These are phyloP conservation scores for Tuber brumale DNA, from an alignment of 495 filamentous ascomycete genomes.

Conservation along the genomic window DNA sequence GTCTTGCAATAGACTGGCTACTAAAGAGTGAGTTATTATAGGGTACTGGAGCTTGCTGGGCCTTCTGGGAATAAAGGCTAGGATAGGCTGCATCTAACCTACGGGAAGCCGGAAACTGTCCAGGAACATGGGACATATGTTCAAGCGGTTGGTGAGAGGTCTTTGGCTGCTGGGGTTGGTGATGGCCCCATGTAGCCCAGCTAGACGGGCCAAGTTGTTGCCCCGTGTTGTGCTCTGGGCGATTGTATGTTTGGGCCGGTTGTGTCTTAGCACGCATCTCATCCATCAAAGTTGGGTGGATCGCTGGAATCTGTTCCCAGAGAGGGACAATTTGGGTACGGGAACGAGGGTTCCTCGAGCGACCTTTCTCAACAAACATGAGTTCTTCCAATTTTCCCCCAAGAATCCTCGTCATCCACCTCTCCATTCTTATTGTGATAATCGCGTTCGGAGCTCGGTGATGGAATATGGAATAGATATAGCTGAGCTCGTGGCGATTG, in stretches of 20 bases:
- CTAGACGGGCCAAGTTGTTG: neutral
- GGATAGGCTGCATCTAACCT: neutral
- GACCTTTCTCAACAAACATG: neutral
- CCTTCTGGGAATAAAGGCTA: neutral
- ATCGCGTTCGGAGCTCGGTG: constrained; percentile 19
- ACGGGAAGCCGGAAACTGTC: neutral
- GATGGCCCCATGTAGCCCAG: neutral
- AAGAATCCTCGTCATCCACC: constrained; percentile 15
- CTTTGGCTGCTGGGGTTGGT: neutral
- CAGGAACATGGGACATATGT: neutral
- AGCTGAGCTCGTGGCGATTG: constrained; percentile 18
- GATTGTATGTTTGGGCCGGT: neutral
- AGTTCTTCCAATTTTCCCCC: constrained; percentile 17
- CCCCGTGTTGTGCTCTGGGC: neutral
- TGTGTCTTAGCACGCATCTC: neutral
- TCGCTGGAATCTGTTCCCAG: neutral
- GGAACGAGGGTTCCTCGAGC: neutral
- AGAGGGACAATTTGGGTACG: neutral
- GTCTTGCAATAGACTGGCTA: neutral
- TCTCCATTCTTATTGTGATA: constrained; percentile 26
- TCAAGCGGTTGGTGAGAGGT: neutral
- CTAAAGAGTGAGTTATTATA: neutral
- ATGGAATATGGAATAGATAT: constrained; percentile 3
- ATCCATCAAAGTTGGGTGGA: neutral
- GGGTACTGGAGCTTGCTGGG: neutral